Evolutionary conservation across 345 rosid species (phyloP).

Genomic region (Syzygium oleosum): DNA sequence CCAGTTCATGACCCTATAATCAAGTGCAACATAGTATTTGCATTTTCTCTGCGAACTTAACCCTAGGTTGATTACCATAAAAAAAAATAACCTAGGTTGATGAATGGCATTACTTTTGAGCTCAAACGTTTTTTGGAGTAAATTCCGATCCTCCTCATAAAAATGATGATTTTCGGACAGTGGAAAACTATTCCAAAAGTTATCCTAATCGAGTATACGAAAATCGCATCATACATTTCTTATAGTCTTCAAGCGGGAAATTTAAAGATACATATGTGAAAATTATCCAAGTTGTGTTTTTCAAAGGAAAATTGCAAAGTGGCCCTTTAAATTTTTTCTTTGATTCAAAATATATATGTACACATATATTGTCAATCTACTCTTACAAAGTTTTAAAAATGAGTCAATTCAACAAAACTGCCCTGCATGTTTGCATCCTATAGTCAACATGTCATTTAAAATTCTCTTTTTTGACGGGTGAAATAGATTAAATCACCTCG

Average conservation of each 20-base stretch:
- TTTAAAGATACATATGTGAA: no score
- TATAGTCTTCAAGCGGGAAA: no score
- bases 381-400: neutral
- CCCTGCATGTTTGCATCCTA: neutral
- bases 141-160: no score
- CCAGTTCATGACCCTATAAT: neutral
- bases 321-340: no score
- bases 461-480: neutral
- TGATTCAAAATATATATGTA: no score
- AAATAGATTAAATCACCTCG: neutral
- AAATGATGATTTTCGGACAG: no score
- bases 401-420: fast-evolving
- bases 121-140: neutral
- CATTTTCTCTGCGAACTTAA: neutral
- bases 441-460: neutral
- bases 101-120: neutral
- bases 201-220: no score
- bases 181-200: no score
- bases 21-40: neutral
- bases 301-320: no score
- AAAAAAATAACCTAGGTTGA: neutral
- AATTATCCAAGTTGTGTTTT: no score
- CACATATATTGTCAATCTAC: no score
- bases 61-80: neutral
- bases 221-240: no score